Evolutionary conservation across 495 filamentous ascomycete genomes (phyloP).

Genomic region (Aspergillus sclerotiicarbonarius): DNA sequence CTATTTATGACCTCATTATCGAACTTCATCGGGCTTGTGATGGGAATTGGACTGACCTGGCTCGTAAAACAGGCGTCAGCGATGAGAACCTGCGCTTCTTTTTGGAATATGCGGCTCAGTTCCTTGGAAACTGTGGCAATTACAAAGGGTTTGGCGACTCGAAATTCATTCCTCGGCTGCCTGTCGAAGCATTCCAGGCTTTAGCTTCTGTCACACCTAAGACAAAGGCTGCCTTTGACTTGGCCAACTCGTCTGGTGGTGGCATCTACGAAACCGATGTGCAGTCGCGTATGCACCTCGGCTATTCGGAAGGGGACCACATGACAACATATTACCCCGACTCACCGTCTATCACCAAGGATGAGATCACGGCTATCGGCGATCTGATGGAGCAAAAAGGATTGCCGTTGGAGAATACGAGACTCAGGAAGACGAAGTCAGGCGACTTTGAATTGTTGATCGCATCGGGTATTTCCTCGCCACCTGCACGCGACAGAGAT

Average conservation of each 20-base stretch:
- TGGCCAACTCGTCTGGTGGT: conserved; percentile 50
- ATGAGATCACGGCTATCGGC: conserved; percentile 71
- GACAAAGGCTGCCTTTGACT: conserved; percentile 63
- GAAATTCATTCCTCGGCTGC: conserved; percentile 86
- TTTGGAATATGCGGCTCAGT: conserved; percentile 82
- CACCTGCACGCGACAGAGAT: conserved; percentile 62
- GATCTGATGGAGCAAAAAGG: conserved; percentile 74
- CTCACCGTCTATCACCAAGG: conserved; percentile 78
- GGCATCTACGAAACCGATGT: conserved; percentile 69
- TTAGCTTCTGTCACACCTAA: conserved; percentile 63
- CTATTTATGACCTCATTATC: conserved; percentile 89
- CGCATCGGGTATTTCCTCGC: conserved; percentile 64
- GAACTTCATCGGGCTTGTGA: conserved; percentile 66
- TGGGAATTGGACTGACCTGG: conserved; percentile 77
- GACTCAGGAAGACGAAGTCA: conserved; percentile 69
- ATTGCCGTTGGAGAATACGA: conserved; percentile 80
- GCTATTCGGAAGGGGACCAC: conserved; percentile 79
- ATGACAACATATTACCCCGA: conserved; percentile 92
- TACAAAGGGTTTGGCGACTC: conserved; percentile 95
- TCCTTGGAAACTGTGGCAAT: conserved; percentile 89
- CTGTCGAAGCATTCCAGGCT: conserved; percentile 62
- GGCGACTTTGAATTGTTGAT: conserved; percentile 80
- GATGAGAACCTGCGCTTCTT: conserved; percentile 70
- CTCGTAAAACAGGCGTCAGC: conserved; percentile 65
- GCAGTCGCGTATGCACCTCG: conserved; percentile 74